Conservation (phyloP, 1,284 basidiomycete genomes). For the Schizophyllum commune region DNA sequence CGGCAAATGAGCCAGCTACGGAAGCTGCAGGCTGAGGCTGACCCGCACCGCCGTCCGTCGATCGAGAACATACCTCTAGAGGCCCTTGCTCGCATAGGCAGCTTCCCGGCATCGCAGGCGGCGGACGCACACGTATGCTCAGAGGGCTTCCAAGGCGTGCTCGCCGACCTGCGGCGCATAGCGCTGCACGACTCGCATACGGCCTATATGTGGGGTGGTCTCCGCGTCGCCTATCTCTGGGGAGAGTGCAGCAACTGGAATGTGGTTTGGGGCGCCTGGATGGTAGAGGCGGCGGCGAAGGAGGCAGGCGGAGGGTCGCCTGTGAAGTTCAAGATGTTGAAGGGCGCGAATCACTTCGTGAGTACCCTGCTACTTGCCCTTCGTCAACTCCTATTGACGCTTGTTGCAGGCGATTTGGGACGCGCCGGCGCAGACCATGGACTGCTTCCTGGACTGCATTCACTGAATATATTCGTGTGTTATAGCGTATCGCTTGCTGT, state of each 20-base stretch:
- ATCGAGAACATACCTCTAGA: background rate
- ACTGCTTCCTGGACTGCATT: background rate
- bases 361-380: background rate
- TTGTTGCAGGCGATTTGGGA: background rate
- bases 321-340: constrained; percentile 1
- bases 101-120: background rate
- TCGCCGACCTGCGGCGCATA: background rate
- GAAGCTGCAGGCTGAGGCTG: background rate
- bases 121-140: background rate
- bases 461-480: background rate
- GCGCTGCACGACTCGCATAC: background rate
- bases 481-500: background rate
- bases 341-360: constrained; percentile 3
- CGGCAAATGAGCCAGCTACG: background rate
- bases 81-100: background rate
- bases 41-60: background rate
- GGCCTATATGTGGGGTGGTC: background rate
- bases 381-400: background rate
- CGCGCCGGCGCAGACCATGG: background rate
- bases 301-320: background rate
- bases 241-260: background rate
- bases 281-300: background rate
- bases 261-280: background rate
- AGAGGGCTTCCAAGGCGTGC: background rate
- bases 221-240: background rate